Conservation (phyloP, 345 rosid species). For the Iberis pinnata region DNA sequence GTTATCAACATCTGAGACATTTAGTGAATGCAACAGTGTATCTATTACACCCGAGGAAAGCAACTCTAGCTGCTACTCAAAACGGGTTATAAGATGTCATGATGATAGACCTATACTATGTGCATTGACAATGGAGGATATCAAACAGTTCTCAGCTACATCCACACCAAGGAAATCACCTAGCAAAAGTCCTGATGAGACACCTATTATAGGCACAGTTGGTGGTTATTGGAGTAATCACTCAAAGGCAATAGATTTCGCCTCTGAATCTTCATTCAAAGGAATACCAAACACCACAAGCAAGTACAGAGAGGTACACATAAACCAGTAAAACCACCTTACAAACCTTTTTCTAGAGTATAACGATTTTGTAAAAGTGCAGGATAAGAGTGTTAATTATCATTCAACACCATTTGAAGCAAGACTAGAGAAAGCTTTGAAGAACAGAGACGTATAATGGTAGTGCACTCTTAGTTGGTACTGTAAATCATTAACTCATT, state of each 20-base stretch:
- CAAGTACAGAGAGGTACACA: slow-evolving; percentile 84
- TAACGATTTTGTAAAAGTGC: slow-evolving; percentile 49
- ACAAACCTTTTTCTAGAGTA: slow-evolving; percentile 20
- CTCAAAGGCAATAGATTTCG: slow-evolving; percentile 30
- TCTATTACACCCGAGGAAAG: slow-evolving; percentile 39
- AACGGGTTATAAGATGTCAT: slow-evolving; percentile 39
- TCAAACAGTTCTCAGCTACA: slow-evolving; percentile 62
- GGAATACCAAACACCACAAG: slow-evolving; percentile 88
- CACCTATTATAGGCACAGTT: slow-evolving; percentile 76
- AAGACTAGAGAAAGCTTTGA: slow-evolving; percentile 89
- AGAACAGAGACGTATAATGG: slow-evolving; percentile 29
- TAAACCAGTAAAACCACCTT: slow-evolving; percentile 6
- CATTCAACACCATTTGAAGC: slow-evolving; percentile 89
- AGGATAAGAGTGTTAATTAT: slow-evolving; percentile 90
- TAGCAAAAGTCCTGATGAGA: slow-evolving; percentile 67
- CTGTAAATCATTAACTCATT: neutral
- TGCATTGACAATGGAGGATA: slow-evolving; percentile 76
- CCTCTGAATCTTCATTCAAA: slow-evolving; percentile 55
- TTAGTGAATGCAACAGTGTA: slow-evolving; percentile 36
- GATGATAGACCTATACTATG: slow-evolving; percentile 89
- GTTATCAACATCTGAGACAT: slow-evolving; percentile 53
- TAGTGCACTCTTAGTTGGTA: neutral
- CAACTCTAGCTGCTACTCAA: slow-evolving; percentile 39
- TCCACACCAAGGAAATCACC: slow-evolving; percentile 81
- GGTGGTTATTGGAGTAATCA: slow-evolving; percentile 69